phyloP scores from a whole-genome alignment of 495 filamentous ascomycete genomes.

The Penicillium coffeae region DNA sequence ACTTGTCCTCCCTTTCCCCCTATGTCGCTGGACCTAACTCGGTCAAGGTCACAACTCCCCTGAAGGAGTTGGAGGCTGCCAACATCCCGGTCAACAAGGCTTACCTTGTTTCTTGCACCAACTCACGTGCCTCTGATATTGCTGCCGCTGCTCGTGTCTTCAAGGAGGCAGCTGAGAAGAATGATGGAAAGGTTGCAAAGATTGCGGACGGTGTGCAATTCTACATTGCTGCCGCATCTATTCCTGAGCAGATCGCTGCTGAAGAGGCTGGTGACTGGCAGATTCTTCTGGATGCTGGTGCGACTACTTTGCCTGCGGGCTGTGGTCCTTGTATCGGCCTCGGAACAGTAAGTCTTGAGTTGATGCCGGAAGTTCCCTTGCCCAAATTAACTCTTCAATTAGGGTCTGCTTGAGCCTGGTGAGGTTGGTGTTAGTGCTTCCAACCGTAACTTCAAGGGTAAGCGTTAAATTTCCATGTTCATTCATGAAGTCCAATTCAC shows the following conservation, averaged over 20 bases:
- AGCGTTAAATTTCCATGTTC: background rate
- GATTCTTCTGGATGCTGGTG: constrained; percentile 73
- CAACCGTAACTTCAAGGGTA: constrained; percentile 87
- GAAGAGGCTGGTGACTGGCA: constrained; percentile 90
- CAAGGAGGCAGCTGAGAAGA: constrained; percentile 62
- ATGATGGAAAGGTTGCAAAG: constrained; percentile 59
- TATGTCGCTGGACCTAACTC: constrained; percentile 90
- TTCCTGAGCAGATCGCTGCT: constrained; percentile 71
- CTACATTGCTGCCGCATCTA: constrained; percentile 87
- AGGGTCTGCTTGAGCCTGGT: constrained; percentile 73
- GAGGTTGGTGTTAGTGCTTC: constrained; percentile 86
- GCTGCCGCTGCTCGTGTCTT: constrained; percentile 83
- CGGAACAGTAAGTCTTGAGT: constrained; percentile 37
- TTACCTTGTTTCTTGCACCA: constrained; percentile 91
- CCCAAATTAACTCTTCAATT: background rate
- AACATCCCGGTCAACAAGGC: constrained; percentile 78
- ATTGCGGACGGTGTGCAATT: constrained; percentile 77
- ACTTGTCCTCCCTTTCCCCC: constrained; percentile 80
- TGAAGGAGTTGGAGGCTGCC: constrained; percentile 66
- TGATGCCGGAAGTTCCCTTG: background rate
- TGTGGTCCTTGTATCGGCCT: constrained; percentile 93
- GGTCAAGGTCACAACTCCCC: constrained; percentile 76
- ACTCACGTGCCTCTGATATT: constrained; percentile 78
- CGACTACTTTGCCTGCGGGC: constrained; percentile 67
- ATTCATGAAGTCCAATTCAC: background rate